Percentiles rank a stretch among this genome's conserved stretches.
Evolutionary conservation across 345 rosid species (phyloP).

Genomic region (Brassica napus): DNA sequence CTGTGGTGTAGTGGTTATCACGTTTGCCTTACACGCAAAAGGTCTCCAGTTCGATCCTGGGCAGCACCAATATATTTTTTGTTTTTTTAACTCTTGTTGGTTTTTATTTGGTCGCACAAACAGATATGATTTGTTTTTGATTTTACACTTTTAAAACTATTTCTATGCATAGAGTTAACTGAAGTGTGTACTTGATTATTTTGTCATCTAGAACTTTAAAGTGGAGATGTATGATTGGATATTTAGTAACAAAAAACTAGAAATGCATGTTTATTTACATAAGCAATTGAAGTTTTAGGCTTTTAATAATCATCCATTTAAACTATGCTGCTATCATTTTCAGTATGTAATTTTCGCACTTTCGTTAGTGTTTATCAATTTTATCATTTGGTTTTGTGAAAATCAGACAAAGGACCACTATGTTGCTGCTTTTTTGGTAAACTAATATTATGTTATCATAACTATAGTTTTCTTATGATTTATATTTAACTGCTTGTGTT

Average conservation of each 20-base stretch:
- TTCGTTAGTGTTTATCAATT: slow-evolving; percentile 6
- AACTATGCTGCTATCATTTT: not conserved
- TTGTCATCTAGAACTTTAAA: not conserved
- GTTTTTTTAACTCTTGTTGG: not conserved
- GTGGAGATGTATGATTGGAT: not conserved
- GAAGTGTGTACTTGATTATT: not conserved
- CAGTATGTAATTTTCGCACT: slow-evolving; percentile 13
- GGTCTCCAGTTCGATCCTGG: slow-evolving; percentile 46
- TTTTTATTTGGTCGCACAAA: not conserved
- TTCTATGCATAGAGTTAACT: not conserved
- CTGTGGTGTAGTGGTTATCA: slow-evolving; percentile 49
- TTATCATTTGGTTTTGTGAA: slow-evolving; percentile 15
- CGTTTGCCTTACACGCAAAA: slow-evolving; percentile 44
- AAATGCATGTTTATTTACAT: not conserved
- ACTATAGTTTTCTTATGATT: not conserved
- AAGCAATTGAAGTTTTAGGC: not conserved
- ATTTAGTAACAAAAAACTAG: not conserved
- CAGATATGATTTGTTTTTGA: not conserved
- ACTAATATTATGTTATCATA: not conserved
- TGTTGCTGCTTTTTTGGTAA: not conserved
- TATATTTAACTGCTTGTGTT: not conserved
- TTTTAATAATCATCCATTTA: not conserved
- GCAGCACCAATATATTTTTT: slow-evolving; percentile 23
- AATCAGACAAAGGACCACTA: slow-evolving; percentile 24
- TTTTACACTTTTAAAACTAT: not conserved